These are phyloP conservation scores for Penicillium sp. DNA, from an alignment of 2,329 filamentous ascomycete genomes.

Conservation along the genomic window DNA sequence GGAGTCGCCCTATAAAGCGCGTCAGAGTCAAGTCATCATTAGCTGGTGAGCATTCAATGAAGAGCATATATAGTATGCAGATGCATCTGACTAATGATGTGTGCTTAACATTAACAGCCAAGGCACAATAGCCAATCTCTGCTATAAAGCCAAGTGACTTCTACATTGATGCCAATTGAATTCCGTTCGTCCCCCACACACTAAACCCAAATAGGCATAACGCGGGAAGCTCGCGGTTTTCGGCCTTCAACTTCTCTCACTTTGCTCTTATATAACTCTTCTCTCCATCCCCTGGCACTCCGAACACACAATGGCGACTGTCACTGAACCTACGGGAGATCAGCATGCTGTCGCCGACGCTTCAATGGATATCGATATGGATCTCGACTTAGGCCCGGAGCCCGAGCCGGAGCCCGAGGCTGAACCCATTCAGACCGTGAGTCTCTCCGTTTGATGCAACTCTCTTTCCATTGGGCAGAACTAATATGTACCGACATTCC, in stretches of 20 bases:
- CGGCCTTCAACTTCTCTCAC: constrained; percentile 5
- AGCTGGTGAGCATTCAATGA: too few species aligned
- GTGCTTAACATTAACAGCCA: too few species aligned
- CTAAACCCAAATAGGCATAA: constrained; percentile 13
- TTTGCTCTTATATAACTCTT: background rate
- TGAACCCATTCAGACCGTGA: constrained; percentile 33
- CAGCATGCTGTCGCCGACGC: constrained; percentile 26
- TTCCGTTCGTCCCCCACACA: constrained; percentile 9
- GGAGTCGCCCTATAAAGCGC: too few species aligned
- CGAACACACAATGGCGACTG: constrained; percentile 2
- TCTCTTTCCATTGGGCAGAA: background rate
- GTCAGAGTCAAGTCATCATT: too few species aligned
- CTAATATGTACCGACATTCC: constrained; percentile 1
- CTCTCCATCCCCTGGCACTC: background rate
- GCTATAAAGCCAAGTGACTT: too few species aligned
- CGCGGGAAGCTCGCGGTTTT: constrained; percentile 16
- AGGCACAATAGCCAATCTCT: too few species aligned
- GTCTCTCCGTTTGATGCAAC: constrained; percentile 4
- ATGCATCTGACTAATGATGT: too few species aligned
- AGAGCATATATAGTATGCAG: too few species aligned
- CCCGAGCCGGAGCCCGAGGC: constrained; percentile 46
- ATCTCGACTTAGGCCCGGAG: constrained; percentile 54
- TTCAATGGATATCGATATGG: constrained; percentile 70
- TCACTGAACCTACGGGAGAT: constrained; percentile 4
- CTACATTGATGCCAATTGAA: too few species aligned